Conservation (phyloP, 192 early-diverging fungal genomes). For the Linnemannia schmuckeri region DNA sequence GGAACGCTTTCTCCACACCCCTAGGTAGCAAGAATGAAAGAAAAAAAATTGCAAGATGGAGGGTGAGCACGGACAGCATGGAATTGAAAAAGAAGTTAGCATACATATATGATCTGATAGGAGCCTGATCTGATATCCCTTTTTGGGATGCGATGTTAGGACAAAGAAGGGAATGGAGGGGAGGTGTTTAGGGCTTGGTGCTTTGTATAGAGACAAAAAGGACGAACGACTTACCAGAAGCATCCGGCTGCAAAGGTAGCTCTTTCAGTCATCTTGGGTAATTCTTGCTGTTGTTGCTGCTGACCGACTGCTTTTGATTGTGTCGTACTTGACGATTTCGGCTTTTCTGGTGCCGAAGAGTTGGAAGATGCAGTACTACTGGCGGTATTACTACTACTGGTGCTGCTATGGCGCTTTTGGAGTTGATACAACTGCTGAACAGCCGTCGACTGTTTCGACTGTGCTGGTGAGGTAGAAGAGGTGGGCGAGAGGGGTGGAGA, state of each 20-base stretch:
- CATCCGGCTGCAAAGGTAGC: conserved; percentile 94
- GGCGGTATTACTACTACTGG: neutral
- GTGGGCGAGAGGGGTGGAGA: neutral
- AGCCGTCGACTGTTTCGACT: neutral
- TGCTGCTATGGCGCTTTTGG: neutral
- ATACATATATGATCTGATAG: too few relatives aligned
- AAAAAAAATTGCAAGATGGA: neutral
- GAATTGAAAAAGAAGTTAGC: neutral
- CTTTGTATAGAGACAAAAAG: neutral
- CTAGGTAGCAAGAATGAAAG: conserved; percentile 28
- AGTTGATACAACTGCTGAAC: neutral
- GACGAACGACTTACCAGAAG: conserved; percentile 76
- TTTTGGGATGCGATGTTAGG: neutral
- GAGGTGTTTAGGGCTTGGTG: neutral
- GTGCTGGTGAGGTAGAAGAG: neutral
- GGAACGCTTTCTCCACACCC: conserved; percentile 68
- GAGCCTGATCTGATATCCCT: too few relatives aligned
- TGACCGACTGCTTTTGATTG: neutral
- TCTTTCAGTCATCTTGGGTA: conserved; percentile 41
- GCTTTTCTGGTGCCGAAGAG: neutral
- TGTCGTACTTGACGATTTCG: neutral
- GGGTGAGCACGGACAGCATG: neutral
- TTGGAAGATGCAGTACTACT: neutral
- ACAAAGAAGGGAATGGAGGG: too few relatives aligned
- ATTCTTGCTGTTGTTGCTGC: neutral